These are phyloP conservation scores for Quercus rubra DNA, from an alignment of 306 rosid genomes.

Conservation along the genomic window DNA sequence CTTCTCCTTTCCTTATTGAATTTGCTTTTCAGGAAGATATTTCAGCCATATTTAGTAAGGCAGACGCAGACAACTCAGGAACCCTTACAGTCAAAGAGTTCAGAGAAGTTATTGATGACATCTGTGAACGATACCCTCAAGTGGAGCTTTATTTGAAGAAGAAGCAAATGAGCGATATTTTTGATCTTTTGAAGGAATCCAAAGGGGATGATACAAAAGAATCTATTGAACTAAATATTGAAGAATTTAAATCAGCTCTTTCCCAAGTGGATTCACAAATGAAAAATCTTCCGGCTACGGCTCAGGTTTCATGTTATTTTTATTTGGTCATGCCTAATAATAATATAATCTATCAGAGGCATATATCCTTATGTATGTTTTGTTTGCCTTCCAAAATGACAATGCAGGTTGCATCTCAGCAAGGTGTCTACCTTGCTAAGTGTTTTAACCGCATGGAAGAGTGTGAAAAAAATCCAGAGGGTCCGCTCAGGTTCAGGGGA, in stretches of 20 bases:
- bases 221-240: constrained; percentile 59
- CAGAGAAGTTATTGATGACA: constrained; percentile 70
- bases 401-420: constrained; percentile 93
- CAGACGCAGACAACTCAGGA: constrained; percentile 79
- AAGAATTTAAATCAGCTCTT: constrained; percentile 74
- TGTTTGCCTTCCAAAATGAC: constrained; percentile 14
- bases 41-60: constrained; percentile 68
- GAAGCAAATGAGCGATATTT: constrained; percentile 63
- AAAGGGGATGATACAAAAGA: constrained; percentile 54
- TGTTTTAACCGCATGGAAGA: constrained; percentile 86
- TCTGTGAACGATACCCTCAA: constrained; percentile 91
- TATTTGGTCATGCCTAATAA: background rate
- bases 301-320: constrained; percentile 54
- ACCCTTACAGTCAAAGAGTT: constrained; percentile 70
- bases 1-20: background rate
- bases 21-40: constrained; percentile 68
- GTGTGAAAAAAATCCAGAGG: constrained; percentile 73
- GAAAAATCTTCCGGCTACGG: constrained; percentile 97
- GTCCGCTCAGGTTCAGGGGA: constrained; percentile 94
- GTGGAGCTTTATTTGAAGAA: constrained; percentile 78
- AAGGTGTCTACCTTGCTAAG: constrained; percentile 77
- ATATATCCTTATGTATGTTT: constrained; percentile 4
- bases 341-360: background rate
- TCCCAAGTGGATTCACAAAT: constrained; percentile 92
- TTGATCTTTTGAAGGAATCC: constrained; percentile 65